phyloP scores from a whole-genome alignment of 2,329 filamentous ascomycete genomes.

The Pyrenochaeta sp. region DNA sequence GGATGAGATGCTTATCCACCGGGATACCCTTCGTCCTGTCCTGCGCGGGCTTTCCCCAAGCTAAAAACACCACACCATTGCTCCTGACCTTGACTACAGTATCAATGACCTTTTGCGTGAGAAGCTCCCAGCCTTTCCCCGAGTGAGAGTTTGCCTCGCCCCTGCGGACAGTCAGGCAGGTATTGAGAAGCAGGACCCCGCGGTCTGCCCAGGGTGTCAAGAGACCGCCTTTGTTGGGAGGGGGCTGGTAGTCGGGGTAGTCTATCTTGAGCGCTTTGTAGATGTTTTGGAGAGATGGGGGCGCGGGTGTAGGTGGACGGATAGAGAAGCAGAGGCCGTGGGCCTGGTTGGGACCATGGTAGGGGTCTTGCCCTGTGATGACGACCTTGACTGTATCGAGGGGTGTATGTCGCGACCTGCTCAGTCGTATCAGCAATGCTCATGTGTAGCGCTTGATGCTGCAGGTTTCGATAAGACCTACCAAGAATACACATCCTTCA shows the following conservation, averaged over 20 bases:
- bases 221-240: slow-evolving; percentile 80
- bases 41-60: slow-evolving; percentile 88
- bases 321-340: slow-evolving; percentile 97
- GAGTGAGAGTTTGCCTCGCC: slow-evolving; percentile 88
- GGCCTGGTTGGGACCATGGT: slow-evolving; percentile 94
- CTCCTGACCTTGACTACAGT: slow-evolving; percentile 79
- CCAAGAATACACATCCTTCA: slow-evolving; percentile 94
- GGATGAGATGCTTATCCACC: slow-evolving; percentile 76
- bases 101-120: slow-evolving; percentile 93
- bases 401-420: slow-evolving; percentile 91
- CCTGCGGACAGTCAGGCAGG: slow-evolving; percentile 90
- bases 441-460: neutral
- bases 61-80: slow-evolving; percentile 89
- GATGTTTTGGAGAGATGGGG: slow-evolving; percentile 92
- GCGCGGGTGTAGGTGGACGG: slow-evolving; percentile 84
- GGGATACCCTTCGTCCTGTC: slow-evolving; percentile 81
- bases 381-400: slow-evolving; percentile 89
- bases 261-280: slow-evolving; percentile 88
- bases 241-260: slow-evolving; percentile 80
- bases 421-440: slow-evolving; percentile 7
- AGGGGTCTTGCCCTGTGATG: slow-evolving; percentile 94
- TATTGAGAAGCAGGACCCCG: slow-evolving; percentile 92
- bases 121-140: slow-evolving; percentile 88
- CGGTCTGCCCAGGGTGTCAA: slow-evolving; percentile 94
- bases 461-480: slow-evolving; percentile 53